Evolutionary conservation across 352 stramenopile species (phyloP).

Genomic region (Phytophthora pistaciae): DNA sequence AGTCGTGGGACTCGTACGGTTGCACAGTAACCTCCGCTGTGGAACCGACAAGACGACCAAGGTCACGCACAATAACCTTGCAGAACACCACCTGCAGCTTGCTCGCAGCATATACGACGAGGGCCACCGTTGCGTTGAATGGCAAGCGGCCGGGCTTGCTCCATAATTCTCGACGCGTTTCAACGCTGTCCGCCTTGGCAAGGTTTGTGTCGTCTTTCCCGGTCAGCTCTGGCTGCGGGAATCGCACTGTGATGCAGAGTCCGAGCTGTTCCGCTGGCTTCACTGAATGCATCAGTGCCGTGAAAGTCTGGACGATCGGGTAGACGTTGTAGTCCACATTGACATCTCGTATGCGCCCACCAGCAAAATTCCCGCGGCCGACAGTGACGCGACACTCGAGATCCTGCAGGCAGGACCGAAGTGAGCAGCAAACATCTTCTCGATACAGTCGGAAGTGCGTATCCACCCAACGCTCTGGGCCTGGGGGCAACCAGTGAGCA

Average conservation of each 20-base stretch:
- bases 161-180: constrained; percentile 36
- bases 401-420: constrained; percentile 48
- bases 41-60: constrained; percentile 36
- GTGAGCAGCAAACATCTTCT: constrained; percentile 48
- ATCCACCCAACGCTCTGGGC: constrained; percentile 51
- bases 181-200: neutral
- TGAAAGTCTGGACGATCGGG: constrained; percentile 15
- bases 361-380: constrained; percentile 13
- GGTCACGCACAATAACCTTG: constrained; percentile 39
- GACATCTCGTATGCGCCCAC: constrained; percentile 26
- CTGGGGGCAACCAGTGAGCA: constrained; percentile 51
- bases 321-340: constrained; percentile 51
- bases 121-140: constrained; percentile 42
- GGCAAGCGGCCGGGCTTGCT: constrained; percentile 40
- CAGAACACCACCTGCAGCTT: constrained; percentile 44
- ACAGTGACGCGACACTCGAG: constrained; percentile 29
- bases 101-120: constrained; percentile 28
- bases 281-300: constrained; percentile 34
- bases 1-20: constrained; percentile 41
- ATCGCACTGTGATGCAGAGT: constrained; percentile 42
- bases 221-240: constrained; percentile 40
- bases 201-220: constrained; percentile 19
- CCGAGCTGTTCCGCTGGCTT: constrained; percentile 34
- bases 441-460: constrained; percentile 54
- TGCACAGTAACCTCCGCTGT: constrained; percentile 41